Base-by-base conservation (phyloP, 768 basidiomycete genomes). In the Auricularia sp. region DNA sequence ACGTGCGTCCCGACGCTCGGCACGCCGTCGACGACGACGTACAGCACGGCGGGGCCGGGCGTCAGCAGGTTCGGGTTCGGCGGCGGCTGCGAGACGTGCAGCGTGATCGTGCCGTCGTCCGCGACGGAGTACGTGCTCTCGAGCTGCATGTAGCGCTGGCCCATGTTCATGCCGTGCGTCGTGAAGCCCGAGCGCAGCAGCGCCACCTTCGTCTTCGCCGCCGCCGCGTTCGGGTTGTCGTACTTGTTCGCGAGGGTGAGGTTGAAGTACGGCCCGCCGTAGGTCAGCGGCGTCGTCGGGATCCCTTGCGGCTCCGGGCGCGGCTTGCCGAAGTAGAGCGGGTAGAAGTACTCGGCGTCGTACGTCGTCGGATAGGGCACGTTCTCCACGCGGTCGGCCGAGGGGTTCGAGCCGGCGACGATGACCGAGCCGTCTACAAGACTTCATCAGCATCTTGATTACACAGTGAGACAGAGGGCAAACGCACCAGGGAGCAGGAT, bases 131-230 rank as follows among this genome's bases (percentile, higher is more conserved):
- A 87, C 1, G 85, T 79, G 36, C 73, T 74, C 53, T 83, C 78
- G 33, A 94, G 82, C 74, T 91, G 82, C 61, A 92, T 77, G 70
- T 80, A 84, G 12, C 90, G 84, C 74, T 88, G 84, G 4, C 87
- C 89, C 87, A 91, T 90, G 75, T 85, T 87, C 78, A 91, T 87
- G 6, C 83, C 79, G 73, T 91, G 91, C 3, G 90, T 91, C 12
- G 88, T 88, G 78, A 89, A 91, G 0, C 89, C 89, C 4, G 84
- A 78, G 51, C 87, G 80, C 64, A 89, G 80, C 63, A 88, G 68
- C 8, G 86, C 75, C 7, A 86, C 86, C 18, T 73, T 77, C 3
- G 84, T 76, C 44, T 75, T 77, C 66, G 84, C 78, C 6, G 71
- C 69, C 36, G 83, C 74, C 68, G 86, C 84, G 23, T 78, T 67